Percentiles rank a stretch among this genome's conserved stretches.
phyloP scores from a whole-genome alignment of 768 basidiomycete species.

The Naganishia antarctica region DNA sequence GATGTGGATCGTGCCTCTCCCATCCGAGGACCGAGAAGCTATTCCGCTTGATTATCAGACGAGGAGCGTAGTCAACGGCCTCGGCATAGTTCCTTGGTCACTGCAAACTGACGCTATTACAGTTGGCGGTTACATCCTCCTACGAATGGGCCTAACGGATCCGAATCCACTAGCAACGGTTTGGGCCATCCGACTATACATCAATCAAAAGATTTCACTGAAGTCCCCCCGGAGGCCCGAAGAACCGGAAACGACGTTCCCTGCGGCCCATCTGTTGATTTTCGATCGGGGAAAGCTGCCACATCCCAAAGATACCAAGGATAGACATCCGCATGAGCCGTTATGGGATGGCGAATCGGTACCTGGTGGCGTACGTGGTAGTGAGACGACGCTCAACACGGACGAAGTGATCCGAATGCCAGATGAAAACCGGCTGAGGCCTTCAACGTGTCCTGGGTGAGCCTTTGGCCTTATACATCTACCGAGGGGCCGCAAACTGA shows the following conservation, averaged over 20 bases:
- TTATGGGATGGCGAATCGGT: conserved; percentile 40
- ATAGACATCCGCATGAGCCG: conserved; percentile 27
- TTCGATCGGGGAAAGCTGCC: conserved; percentile 25
- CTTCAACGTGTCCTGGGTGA: conserved; percentile 43
- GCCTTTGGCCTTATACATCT: not conserved
- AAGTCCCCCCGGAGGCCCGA: conserved; percentile 40
- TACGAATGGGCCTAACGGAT: conserved; percentile 17
- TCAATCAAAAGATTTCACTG: conserved; percentile 37
- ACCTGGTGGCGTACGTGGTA: conserved; percentile 24
- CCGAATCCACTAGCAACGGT: conserved; percentile 31
- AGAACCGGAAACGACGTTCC: conserved; percentile 33
- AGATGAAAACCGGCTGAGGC: conserved; percentile 40
- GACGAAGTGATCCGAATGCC: conserved; percentile 35
- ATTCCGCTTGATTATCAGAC: conserved; percentile 20
- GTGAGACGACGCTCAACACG: conserved; percentile 22
- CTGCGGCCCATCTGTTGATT: conserved; percentile 23
- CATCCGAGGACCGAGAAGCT: conserved; percentile 24
- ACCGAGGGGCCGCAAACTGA: not conserved
- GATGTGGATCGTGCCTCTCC: conserved; percentile 30
- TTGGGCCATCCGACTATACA: conserved; percentile 38
- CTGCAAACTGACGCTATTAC: conserved; percentile 28
- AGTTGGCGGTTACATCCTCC: conserved; percentile 25
- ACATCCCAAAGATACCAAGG: conserved; percentile 5
- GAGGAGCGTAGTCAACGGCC: conserved; percentile 10
- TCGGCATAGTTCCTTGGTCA: conserved; percentile 26